Evolutionary conservation across 2,329 filamentous ascomycete species (phyloP).

Genomic region (Coniochaeta pulveracea): DNA sequence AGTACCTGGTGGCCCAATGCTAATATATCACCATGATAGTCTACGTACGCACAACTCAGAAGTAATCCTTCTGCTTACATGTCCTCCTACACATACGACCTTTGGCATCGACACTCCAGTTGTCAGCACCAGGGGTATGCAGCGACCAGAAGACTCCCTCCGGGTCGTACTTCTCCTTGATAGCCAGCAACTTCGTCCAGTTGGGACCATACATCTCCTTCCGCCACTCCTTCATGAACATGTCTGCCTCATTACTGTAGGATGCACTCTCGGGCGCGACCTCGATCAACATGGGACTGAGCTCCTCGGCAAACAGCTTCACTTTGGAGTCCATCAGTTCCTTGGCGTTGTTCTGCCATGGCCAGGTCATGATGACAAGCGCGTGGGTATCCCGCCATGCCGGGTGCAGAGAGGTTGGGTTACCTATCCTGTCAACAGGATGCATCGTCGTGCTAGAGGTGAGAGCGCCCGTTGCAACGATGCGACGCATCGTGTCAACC

Average conservation of each 20-base stretch:
- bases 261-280: slow-evolving; percentile 4
- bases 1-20: too few species aligned
- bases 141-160: slow-evolving; percentile 2
- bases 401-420: slow-evolving; percentile 3
- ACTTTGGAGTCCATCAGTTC: slow-evolving; percentile 3
- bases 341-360: slow-evolving; percentile 4
- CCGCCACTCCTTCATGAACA: slow-evolving; percentile 4
- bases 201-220: slow-evolving; percentile 5
- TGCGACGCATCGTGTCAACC: background rate
- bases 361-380: slow-evolving; percentile 5
- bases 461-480: slow-evolving; percentile 1
- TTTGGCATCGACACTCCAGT: background rate
- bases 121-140: slow-evolving; percentile 3
- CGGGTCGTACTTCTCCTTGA: slow-evolving; percentile 5
- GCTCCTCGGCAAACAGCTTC: slow-evolving; percentile 4
- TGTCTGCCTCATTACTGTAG: slow-evolving; percentile 5
- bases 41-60: too few species aligned
- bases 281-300: slow-evolving; percentile 1
- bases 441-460: slow-evolving; percentile 2
- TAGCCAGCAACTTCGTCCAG: background rate
- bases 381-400: slow-evolving; percentile 3
- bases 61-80: slow-evolving; percentile 2
- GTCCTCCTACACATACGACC: slow-evolving; percentile 1
- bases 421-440: slow-evolving; percentile 1
- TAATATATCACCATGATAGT: too few species aligned